phyloP scores from a whole-genome alignment of 345 rosid genomes.

The Populus davidiana region DNA sequence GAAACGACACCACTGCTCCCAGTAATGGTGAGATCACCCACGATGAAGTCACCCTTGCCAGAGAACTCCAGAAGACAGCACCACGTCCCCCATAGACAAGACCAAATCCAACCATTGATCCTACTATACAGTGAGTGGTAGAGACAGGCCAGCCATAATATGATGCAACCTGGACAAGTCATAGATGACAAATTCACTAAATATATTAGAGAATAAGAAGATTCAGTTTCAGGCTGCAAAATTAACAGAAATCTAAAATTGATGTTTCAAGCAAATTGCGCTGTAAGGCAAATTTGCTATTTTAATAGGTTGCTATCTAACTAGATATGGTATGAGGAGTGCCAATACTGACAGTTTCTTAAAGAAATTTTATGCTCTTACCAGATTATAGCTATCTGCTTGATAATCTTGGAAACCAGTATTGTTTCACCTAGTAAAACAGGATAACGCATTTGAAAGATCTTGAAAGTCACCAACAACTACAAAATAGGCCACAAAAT shows the following conservation, averaged over 20 bases:
- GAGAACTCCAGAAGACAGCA: conserved; percentile 93
- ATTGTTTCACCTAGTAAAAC: neutral
- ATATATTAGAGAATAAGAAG: neutral
- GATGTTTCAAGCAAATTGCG: neutral
- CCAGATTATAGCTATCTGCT: neutral
- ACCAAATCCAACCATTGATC: conserved; percentile 98
- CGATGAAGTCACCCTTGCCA: conserved; percentile 84
- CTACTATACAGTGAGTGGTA: conserved; percentile 93
- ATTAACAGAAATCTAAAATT: neutral
- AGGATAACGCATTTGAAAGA: neutral
- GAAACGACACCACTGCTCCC: conserved; percentile 81
- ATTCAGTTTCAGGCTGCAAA: neutral
- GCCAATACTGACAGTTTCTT: neutral
- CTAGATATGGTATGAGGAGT: neutral
- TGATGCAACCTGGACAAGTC: conserved; percentile 66
- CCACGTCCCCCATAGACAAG: conserved; percentile 89
- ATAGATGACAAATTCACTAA: neutral
- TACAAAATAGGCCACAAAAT: neutral
- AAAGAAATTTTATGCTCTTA: neutral
- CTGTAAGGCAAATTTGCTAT: neutral
- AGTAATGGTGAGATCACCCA: conserved; percentile 91
- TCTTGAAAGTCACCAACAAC: neutral
- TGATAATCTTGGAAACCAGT: neutral
- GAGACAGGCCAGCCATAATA: conserved; percentile 96
- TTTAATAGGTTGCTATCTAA: neutral